Base-by-base conservation (phyloP, 495 filamentous ascomycete species). In the Beverwykella pulmonaria region DNA sequence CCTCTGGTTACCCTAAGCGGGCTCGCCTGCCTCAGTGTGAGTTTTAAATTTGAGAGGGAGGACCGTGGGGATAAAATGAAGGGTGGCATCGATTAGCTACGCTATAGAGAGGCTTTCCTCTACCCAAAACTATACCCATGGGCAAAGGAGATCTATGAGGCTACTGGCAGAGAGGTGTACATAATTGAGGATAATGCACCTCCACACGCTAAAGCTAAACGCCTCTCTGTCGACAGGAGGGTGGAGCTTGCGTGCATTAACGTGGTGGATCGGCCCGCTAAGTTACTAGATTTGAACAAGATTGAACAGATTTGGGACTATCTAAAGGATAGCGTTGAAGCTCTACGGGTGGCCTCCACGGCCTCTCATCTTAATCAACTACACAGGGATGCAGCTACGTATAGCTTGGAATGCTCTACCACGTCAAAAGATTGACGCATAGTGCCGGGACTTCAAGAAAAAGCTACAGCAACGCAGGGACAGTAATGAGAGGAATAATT, bases 71-170 rank as follows among this genome's bases (percentile, higher is more conserved):
- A 52, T 8, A 52, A 52, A 22, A 26, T 19, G 19, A 52, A 52
- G 20, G 48, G 48, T 15, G 48, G 48, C 12, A 52, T 52, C 26
- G 48, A 52, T 22, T 52, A 15, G 48, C 48, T 52, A 19, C 48
- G 48, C 2, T 52, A 52, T 52, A n/a, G 48, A 52, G 48, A 23
- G 48, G 8, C 25, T 52, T 23, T 52, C 48, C 48, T 52, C 10
- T 23, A 52, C 19, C 48, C 23, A 23, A 19, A 23, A 15, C 48
- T 52, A 10, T 52, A 52, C 23, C 48, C 23, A 6, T 52, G 48
- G 48, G 48, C 48, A 14, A 25, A 52, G 10, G 17, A 22, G 17
- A 52, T 52, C 15, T 8, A 19, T 22, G 12, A 25, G 25, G 19
- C 23, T 52, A 52, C 19, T 52, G 25, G 48, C 19, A 5, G 48